phyloP scores from a whole-genome alignment of 2,329 filamentous ascomycete species.

The Pseudocercospora cruenta region DNA sequence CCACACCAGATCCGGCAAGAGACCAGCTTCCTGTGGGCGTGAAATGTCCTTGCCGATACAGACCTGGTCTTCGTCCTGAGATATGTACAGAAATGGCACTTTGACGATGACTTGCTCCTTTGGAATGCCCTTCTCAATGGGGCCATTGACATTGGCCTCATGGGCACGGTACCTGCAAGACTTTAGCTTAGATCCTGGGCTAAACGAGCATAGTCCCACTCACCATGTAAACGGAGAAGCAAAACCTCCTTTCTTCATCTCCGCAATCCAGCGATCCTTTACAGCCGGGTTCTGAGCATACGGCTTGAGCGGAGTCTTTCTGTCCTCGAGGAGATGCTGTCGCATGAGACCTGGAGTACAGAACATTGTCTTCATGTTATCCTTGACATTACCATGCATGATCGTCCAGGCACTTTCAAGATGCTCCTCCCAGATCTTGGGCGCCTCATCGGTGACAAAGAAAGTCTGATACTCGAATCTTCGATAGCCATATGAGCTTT shows the following conservation, averaged over 20 bases:
- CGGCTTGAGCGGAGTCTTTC: conserved; percentile 32
- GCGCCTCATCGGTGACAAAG: conserved; percentile 34
- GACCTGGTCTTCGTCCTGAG: conserved; percentile 34
- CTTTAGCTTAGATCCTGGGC: neutral
- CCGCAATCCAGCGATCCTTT: conserved; percentile 40
- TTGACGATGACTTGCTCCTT: conserved; percentile 5
- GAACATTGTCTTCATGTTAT: neutral
- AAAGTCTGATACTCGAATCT: conserved; percentile 53
- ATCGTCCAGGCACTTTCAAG: neutral
- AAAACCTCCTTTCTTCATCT: conserved; percentile 37
- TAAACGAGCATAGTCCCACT: neutral
- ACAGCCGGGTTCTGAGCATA: conserved; percentile 40
- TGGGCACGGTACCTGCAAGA: neutral
- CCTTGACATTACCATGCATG: neutral
- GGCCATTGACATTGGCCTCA: neutral
- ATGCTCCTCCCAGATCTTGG: neutral
- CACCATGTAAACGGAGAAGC: neutral
- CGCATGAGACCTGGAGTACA: conserved; percentile 22
- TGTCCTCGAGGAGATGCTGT: conserved; percentile 24
- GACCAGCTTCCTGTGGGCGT: conserved; percentile 26
- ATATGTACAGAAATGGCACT: conserved; percentile 39
- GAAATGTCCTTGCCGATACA: conserved; percentile 30
- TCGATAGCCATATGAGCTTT: conserved; percentile 43
- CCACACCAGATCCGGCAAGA: conserved; percentile 29
- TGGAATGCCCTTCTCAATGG: neutral